These are phyloP conservation scores for Casuarina equisetifolia DNA, from an alignment of 306 rosid genomes.

Conservation along the genomic window DNA sequence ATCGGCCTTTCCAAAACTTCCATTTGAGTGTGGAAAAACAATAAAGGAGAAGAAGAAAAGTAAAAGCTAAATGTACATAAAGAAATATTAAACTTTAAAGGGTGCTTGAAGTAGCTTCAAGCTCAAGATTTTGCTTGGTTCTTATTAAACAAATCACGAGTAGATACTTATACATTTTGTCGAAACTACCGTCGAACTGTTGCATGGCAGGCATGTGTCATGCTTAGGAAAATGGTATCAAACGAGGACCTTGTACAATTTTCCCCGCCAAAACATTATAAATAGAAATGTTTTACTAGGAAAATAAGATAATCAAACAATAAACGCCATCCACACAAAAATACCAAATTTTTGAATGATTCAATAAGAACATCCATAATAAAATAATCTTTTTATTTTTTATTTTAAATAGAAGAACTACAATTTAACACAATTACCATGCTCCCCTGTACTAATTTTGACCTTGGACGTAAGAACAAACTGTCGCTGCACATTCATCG, in stretches of 20 bases:
- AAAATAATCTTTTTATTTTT: too few species aligned
- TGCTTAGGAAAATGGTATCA: not conserved
- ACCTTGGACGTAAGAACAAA: too few species aligned
- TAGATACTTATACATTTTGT: constrained; percentile 20
- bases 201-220: constrained; percentile 11
- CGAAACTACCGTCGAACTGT: constrained; percentile 8
- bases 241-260: not conserved
- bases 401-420: too few species aligned
- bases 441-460: too few species aligned
- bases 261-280: too few species aligned
- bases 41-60: constrained; percentile 41
- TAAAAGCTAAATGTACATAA: constrained; percentile 34
- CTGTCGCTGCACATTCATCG: not conserved
- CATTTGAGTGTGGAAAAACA: constrained; percentile 39
- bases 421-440: too few species aligned
- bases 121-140: constrained; percentile 49
- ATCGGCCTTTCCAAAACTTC: constrained; percentile 53
- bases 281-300: too few species aligned
- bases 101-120: constrained; percentile 53
- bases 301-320: too few species aligned
- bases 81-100: constrained; percentile 41
- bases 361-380: too few species aligned
- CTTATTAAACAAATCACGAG: constrained; percentile 35
- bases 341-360: too few species aligned
- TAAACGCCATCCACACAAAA: too few species aligned